Percentiles rank a stretch among this genome's conserved stretches.
Conservation (phyloP, 192 early-diverging fungal genomes). For the Chytriomyces sp. region DNA sequence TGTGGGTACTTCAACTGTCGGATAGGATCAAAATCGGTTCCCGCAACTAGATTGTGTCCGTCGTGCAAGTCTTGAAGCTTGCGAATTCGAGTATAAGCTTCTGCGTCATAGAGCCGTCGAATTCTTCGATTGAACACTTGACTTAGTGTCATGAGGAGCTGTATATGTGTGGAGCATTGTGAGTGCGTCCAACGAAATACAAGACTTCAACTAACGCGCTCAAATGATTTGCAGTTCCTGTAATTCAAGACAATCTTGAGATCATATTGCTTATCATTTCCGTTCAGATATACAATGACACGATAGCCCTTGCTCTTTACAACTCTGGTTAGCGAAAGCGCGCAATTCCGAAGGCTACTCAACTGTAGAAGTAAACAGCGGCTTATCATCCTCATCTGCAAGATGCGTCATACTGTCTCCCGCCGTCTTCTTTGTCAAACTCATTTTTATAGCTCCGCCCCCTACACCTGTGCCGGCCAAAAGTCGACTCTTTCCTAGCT, state of each 20-base stretch:
- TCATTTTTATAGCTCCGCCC: slow-evolving; percentile 14
- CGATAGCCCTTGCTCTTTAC: slow-evolving; percentile 53
- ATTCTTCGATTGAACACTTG: slow-evolving; percentile 16
- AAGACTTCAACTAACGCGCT: slow-evolving; percentile 52
- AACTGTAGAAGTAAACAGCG: slow-evolving; percentile 48
- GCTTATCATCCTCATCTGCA: slow-evolving; percentile 29
- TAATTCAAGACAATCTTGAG: slow-evolving; percentile 51
- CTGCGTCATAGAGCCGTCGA: slow-evolving; percentile 48
- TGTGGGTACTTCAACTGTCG: slow-evolving; percentile 38
- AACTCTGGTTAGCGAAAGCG: no score
- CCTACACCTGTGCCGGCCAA: slow-evolving; percentile 8
- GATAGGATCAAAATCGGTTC: slow-evolving; percentile 38
- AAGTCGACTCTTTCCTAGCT: slow-evolving; percentile 16
- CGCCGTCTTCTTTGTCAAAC: neutral
- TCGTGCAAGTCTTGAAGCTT: slow-evolving; percentile 44
- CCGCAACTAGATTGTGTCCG: slow-evolving; percentile 49
- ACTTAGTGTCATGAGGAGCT: slow-evolving; percentile 20
- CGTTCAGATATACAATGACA: slow-evolving; percentile 53
- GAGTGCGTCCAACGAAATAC: neutral
- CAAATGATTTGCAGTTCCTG: slow-evolving; percentile 55
- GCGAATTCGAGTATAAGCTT: slow-evolving; percentile 40
- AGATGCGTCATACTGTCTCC: neutral
- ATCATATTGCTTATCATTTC: slow-evolving; percentile 34
- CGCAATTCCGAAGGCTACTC: no score
- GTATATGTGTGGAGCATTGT: neutral